Evolutionary conservation across 371 early-diverging fungal genomes (phyloP).

Genomic region (Mucor circinelloides): DNA sequence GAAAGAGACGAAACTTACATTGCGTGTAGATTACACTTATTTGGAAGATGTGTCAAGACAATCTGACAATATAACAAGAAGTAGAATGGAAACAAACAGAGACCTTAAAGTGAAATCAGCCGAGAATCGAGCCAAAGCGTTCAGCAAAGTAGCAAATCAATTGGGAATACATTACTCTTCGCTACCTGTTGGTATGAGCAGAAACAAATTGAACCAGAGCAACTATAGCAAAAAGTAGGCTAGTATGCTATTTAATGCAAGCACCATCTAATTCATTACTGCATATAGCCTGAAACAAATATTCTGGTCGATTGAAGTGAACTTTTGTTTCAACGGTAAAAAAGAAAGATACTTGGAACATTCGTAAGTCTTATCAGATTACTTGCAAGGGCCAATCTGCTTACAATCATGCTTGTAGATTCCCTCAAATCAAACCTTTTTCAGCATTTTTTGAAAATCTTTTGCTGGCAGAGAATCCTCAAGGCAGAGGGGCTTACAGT

Average conservation of each 20-base stretch:
- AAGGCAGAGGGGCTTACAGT: constrained; percentile 31
- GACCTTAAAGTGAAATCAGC: constrained; percentile 9
- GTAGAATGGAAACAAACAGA: constrained; percentile 17
- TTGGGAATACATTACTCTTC: constrained; percentile 28
- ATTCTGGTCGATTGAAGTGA: constrained; percentile 45
- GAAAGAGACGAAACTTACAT: background rate
- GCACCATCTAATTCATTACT: background rate
- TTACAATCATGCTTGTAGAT: constrained; percentile 6
- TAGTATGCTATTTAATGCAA: background rate
- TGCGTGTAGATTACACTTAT: constrained; percentile 44
- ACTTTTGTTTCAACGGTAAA: constrained; percentile 23
- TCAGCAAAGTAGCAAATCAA: constrained; percentile 28
- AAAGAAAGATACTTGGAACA: constrained; percentile 38
- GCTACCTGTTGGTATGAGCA: constrained; percentile 41
- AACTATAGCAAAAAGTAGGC: constrained; percentile 34
- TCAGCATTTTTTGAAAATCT: constrained; percentile 39
- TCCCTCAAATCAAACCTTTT: constrained; percentile 26
- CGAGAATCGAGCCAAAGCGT: constrained; percentile 8
- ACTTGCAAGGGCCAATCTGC: background rate
- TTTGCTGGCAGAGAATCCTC: constrained; percentile 31
- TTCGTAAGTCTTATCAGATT: constrained; percentile 26
- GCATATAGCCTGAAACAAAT: constrained; percentile 29
- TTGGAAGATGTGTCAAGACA: constrained; percentile 45
- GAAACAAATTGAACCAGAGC: constrained; percentile 36
- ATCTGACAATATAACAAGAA: constrained; percentile 40